These are phyloP conservation scores for Pezicula neosporulosa DNA, from an alignment of 2,329 filamentous ascomycete genomes.

Conservation along the genomic window DNA sequence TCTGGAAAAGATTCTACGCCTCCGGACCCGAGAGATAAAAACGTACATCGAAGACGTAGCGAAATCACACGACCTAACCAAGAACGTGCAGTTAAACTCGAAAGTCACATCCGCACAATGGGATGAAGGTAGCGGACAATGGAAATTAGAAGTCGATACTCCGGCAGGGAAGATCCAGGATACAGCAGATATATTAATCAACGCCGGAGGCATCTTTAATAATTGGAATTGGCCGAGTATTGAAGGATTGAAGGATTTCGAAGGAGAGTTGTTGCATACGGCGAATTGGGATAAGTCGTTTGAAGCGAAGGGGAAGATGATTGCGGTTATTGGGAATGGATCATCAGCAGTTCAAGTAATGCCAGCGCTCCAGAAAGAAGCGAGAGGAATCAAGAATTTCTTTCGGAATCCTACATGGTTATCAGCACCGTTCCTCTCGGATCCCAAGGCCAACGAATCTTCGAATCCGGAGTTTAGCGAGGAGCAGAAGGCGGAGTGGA, in stretches of 20 bases:
- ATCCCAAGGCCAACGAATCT: neutral
- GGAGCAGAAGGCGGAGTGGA: neutral
- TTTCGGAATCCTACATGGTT: neutral
- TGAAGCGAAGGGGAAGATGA: constrained; percentile 5
- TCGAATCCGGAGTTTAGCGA: neutral
- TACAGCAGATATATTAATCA: constrained; percentile 2
- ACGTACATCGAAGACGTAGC: neutral
- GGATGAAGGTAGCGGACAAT: neutral
- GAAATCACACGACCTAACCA: neutral
- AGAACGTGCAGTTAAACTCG: neutral
- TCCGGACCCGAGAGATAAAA: neutral
- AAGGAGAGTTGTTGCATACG: constrained; percentile 50
- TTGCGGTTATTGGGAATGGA: constrained; percentile 25
- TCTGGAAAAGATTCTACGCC: neutral
- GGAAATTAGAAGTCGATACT: neutral
- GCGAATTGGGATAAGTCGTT: constrained; percentile 44
- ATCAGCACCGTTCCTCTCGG: neutral
- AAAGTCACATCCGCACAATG: neutral
- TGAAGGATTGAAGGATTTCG: constrained; percentile 45
- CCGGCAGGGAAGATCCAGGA: neutral
- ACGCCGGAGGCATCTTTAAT: constrained; percentile 25
- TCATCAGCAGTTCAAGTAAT: constrained; percentile 33
- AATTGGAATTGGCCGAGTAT: constrained; percentile 47
- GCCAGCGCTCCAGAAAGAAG: constrained; percentile 19
- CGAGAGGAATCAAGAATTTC: neutral